phyloP scores from a whole-genome alignment of 257 asterid species.

The Handroanthus guayacan region DNA sequence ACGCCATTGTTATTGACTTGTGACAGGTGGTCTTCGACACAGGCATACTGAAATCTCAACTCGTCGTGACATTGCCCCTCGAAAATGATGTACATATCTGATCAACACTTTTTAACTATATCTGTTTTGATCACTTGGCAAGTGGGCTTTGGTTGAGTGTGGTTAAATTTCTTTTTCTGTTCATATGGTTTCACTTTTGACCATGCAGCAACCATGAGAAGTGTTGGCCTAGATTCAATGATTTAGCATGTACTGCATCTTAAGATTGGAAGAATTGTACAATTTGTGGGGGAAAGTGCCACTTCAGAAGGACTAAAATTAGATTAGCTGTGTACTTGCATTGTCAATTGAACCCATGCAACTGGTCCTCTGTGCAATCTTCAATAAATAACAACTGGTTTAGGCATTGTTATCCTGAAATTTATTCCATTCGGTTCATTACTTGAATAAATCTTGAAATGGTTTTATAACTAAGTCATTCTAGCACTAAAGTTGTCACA shows the following conservation, averaged over 20 bases:
- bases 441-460: too few relatives aligned
- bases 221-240: background rate
- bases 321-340: too few relatives aligned
- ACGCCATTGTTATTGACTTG: constrained; percentile 17
- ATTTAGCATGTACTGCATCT: background rate
- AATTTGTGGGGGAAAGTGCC: background rate
- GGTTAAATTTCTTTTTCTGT: background rate
- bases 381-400: too few relatives aligned
- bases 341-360: too few relatives aligned
- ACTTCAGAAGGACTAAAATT: background rate
- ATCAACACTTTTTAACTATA: background rate
- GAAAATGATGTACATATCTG: constrained; percentile 36
- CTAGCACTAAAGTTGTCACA: too few relatives aligned
- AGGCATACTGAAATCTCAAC: constrained; percentile 47
- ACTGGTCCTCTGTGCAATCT: too few relatives aligned
- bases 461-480: too few relatives aligned
- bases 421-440: too few relatives aligned
- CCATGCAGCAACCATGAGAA: background rate
- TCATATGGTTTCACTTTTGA: background rate
- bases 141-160: background rate
- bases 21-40: constrained; percentile 59
- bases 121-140: background rate
- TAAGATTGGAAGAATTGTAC: constrained; percentile 6
- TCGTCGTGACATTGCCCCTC: constrained; percentile 36
- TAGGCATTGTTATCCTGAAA: too few relatives aligned